Evolutionary conservation across 345 rosid genomes (phyloP).

Genomic region (Angophora floribunda): DNA sequence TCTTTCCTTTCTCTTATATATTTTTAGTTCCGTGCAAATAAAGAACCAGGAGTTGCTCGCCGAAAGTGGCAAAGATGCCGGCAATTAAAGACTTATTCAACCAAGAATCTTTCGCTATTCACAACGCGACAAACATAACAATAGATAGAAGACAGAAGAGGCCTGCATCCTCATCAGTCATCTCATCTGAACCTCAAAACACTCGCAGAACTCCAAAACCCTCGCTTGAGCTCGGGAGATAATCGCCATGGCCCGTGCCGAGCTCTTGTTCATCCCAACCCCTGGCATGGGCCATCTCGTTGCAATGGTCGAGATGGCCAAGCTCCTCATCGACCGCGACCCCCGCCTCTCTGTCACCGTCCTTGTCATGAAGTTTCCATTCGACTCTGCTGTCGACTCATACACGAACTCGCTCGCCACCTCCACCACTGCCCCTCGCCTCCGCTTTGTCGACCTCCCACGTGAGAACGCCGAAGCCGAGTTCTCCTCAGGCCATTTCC

Average conservation of each 20-base stretch:
- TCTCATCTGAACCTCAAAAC: not conserved
- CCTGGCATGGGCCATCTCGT: slow-evolving; percentile 7
- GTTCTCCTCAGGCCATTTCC: not conserved
- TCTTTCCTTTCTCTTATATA: too few relatives aligned
- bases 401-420: not conserved
- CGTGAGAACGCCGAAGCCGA: not conserved
- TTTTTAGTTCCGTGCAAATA: not conserved
- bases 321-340: slow-evolving; percentile 4
- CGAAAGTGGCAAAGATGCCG: not conserved
- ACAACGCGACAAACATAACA: not conserved
- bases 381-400: not conserved
- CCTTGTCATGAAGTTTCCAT: slow-evolving; percentile 2
- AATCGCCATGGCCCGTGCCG: not conserved
- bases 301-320: slow-evolving; percentile 3
- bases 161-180: not conserved
- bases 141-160: not conserved
- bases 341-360: slow-evolving; percentile 7
- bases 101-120: not conserved
- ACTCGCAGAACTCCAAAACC: not conserved
- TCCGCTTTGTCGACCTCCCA: slow-evolving; percentile 5
- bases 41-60: not conserved
- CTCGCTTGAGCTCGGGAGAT: not conserved
- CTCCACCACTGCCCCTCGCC: not conserved
- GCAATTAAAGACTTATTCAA: too few relatives aligned
- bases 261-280: slow-evolving; percentile 1